Evolutionary conservation across 768 basidiomycete genomes (phyloP), one percentile per base, ranked within the genome.

Genomic region (Lactarius hatsudake): DNA sequence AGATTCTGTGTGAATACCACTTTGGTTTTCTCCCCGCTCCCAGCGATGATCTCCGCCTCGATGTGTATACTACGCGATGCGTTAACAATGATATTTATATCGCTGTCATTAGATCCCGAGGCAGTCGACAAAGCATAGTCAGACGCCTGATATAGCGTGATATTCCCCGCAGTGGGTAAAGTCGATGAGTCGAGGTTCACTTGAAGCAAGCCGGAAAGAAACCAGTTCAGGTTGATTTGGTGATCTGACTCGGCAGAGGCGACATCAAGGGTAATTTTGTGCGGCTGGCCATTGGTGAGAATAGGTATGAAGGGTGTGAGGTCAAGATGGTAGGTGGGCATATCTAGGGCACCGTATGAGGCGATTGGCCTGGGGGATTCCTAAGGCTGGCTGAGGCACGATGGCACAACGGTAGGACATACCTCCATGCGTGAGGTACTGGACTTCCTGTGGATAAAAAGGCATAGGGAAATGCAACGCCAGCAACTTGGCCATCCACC

Each of bases 141-240:
- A 12, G 83, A 75, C 38, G 79, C 89, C 20, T 81, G 75, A 71
- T 91, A 88, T 10, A 72, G n/a, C 0, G 32, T 32, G 32, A 92
- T 90, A 32, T 79, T 81, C 32, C 91, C 91, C 1, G 85, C 90
- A 2, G 91, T 92, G 4, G 80, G 88, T 72, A 79, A 78, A 1
- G 79, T 76, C 40, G 90, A 89, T 12, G 84, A 75, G 73, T 91
- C 88, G 1, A 85, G 86, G 66, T 87, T 75, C 56, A 90, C 86
- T 74, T 93, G 90, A 6, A 93, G 75, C 45, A 79, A 73, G 13
- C 82, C 91, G 4, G 89, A 90, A 34, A 91, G 85, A 73, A 84
- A 90, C 91, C 91, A 93, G 72, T 91, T 92, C n/a, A 83, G 81
- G 61, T 88, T 82, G 71, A 88, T 85, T 23, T 80, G 76, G 65